These are phyloP conservation scores for Colletotrichum magnum DNA, from an alignment of 2,329 filamentous ascomycete species.

Conservation along the genomic window DNA sequence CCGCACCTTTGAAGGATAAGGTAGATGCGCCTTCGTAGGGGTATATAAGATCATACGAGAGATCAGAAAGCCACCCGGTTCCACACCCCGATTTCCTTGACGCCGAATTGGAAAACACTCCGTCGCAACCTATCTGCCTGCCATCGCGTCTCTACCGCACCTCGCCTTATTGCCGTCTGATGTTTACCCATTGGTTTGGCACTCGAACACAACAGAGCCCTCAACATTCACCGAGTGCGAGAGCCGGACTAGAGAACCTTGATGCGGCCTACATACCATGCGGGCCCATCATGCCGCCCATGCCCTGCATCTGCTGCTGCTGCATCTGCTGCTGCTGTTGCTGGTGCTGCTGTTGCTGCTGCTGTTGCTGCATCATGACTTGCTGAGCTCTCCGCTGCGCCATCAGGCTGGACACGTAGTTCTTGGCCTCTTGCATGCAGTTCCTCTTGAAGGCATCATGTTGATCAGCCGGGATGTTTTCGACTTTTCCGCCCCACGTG, in stretches of 20 bases:
- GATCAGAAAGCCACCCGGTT: conserved; percentile 31
- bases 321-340: conserved; percentile 45
- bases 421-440: conserved; percentile 57
- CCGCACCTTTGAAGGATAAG: conserved; percentile 36
- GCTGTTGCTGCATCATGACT: conserved; percentile 55
- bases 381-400: conserved; percentile 53
- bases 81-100: conserved; percentile 21
- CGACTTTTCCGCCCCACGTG: conserved; percentile 56
- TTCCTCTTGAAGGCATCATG: conserved; percentile 60
- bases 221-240: background rate
- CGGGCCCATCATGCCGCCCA: conserved; percentile 68
- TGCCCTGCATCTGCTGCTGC: conserved; percentile 61
- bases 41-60: conserved; percentile 41
- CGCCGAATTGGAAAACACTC: conserved; percentile 35
- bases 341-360: conserved; percentile 49
- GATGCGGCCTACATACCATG: conserved; percentile 59
- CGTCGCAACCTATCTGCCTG: background rate
- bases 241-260: background rate
- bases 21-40: conserved; percentile 40
- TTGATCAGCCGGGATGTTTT: conserved; percentile 62
- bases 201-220: no score
- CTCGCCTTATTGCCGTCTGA: background rate
- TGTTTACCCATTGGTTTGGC: no score
- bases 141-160: background rate
- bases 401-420: conserved; percentile 50